These are phyloP conservation scores for Glarea lozoyensis DNA, from an alignment of 495 filamentous ascomycete genomes.

Conservation along the genomic window DNA sequence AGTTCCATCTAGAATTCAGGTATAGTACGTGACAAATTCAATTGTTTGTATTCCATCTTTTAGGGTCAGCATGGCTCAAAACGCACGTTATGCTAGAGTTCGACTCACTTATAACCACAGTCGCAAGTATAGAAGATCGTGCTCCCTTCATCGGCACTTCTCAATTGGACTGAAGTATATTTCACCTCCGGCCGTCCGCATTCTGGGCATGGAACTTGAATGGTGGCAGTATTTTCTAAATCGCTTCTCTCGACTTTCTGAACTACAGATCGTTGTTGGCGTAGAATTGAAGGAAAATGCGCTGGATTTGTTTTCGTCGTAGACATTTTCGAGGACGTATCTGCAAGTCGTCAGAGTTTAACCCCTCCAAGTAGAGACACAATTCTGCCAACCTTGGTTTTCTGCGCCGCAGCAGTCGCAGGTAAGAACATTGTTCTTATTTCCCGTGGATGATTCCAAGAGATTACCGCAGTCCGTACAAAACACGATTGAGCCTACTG, in stretches of 20 bases:
- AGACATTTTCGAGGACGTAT: slow-evolving; percentile 69
- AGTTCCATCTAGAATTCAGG: too few species aligned
- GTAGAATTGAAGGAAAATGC: slow-evolving; percentile 78
- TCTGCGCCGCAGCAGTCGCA: slow-evolving; percentile 80
- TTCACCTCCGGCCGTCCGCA: slow-evolving; percentile 79
- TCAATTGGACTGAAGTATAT: slow-evolving; percentile 76
- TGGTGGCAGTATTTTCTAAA: slow-evolving; percentile 65
- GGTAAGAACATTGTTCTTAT: slow-evolving; percentile 59
- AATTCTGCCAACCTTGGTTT: slow-evolving; percentile 56
- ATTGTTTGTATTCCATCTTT: slow-evolving; percentile 56
- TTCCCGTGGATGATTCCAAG: slow-evolving; percentile 68
- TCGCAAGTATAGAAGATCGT: slow-evolving; percentile 84
- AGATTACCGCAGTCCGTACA: slow-evolving; percentile 91
- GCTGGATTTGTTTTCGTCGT: slow-evolving; percentile 77
- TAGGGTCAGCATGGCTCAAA: too few species aligned
- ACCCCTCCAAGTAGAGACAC: not conserved
- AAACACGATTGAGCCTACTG: slow-evolving; percentile 85
- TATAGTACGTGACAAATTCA: too few species aligned
- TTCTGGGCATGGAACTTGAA: slow-evolving; percentile 60
- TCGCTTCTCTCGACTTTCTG: slow-evolving; percentile 75
- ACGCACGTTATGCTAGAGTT: not conserved
- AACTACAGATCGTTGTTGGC: slow-evolving; percentile 75
- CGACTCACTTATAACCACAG: slow-evolving; percentile 79
- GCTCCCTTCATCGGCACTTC: slow-evolving; percentile 90
- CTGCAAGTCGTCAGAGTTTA: slow-evolving; percentile 30